These are phyloP conservation scores for Hydnomerulius pinastri DNA, from an alignment of 768 basidiomycete species.

Conservation along the genomic window DNA sequence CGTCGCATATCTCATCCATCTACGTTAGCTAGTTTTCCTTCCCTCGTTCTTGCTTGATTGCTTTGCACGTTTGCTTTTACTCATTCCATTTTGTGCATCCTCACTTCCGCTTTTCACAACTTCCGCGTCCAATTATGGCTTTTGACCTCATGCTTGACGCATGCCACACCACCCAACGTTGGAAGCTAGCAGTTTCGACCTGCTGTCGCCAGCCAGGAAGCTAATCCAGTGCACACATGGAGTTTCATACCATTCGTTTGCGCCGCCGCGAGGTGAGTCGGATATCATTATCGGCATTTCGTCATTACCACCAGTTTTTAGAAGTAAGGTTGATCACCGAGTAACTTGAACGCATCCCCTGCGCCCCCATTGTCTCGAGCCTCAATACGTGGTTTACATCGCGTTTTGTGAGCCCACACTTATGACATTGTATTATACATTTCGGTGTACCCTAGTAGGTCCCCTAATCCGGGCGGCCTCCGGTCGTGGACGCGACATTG, in stretches of 20 bases:
- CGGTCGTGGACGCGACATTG: background rate
- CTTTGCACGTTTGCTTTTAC: constrained; percentile 20
- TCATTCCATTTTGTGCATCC: constrained; percentile 14
- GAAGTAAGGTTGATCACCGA: background rate
- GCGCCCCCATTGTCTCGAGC: too few species aligned
- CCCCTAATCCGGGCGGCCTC: too few species aligned
- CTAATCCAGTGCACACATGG: background rate
- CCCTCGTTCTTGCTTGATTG: constrained; percentile 7
- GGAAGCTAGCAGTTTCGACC: background rate
- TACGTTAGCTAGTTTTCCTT: constrained; percentile 16
- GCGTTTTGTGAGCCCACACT: constrained; percentile 1
- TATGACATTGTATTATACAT: too few species aligned
- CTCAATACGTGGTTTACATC: too few species aligned
- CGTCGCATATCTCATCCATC: constrained; percentile 9
- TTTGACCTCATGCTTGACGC: constrained; percentile 23
- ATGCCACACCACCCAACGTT: constrained; percentile 11
- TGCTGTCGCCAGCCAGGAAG: background rate
- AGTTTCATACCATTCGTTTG: background rate
- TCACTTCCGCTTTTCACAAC: constrained; percentile 12
- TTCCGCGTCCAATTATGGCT: constrained; percentile 5
- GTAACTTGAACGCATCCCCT: too few species aligned
- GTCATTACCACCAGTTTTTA: constrained; percentile 11
- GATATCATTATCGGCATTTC: background rate
- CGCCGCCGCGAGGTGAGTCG: background rate
- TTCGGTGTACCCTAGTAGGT: too few species aligned